Conservation (phyloP, 306 rosid genomes). For the Cucumis cinereus region DNA sequence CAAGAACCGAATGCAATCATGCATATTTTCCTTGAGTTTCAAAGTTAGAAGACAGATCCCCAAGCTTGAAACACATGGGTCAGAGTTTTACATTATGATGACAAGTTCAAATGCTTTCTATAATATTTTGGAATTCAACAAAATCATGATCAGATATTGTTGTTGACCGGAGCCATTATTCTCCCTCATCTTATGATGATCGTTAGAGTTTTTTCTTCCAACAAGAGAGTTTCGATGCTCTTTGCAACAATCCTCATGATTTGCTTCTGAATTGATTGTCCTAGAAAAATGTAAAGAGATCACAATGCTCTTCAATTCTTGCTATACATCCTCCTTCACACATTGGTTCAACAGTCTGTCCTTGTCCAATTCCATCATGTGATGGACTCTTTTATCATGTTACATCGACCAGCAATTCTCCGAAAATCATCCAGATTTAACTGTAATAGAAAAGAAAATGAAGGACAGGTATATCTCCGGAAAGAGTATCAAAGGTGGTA, state of each 20-base stretch:
- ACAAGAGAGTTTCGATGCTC: not conserved
- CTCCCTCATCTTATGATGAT: not conserved
- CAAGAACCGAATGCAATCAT: not conserved
- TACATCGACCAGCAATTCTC: slow-evolving; percentile 67
- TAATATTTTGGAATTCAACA: not conserved
- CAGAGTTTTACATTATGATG: not conserved
- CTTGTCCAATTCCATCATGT: slow-evolving; percentile 9
- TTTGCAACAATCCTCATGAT: not conserved
- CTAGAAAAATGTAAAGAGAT: not conserved
- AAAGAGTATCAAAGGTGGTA: not conserved
- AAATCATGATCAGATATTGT: not conserved
- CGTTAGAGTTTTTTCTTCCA: not conserved
- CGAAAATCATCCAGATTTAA: slow-evolving; percentile 62
- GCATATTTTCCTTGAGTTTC: not conserved
- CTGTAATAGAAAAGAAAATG: slow-evolving; percentile 30
- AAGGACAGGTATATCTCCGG: not conserved
- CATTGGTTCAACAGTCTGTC: not conserved
- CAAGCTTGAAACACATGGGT: not conserved
- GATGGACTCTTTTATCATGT: slow-evolving; percentile 42
- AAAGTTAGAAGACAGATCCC: not conserved
- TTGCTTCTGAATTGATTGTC: not conserved
- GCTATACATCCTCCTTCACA: not conserved
- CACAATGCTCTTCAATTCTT: not conserved
- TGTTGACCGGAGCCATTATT: not conserved
- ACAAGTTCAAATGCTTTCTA: not conserved